Evolutionary conservation across 805 yeast genomes (phyloP), one percentile per base, ranked within the genome.

Genomic region (Candida boidinii): DNA sequence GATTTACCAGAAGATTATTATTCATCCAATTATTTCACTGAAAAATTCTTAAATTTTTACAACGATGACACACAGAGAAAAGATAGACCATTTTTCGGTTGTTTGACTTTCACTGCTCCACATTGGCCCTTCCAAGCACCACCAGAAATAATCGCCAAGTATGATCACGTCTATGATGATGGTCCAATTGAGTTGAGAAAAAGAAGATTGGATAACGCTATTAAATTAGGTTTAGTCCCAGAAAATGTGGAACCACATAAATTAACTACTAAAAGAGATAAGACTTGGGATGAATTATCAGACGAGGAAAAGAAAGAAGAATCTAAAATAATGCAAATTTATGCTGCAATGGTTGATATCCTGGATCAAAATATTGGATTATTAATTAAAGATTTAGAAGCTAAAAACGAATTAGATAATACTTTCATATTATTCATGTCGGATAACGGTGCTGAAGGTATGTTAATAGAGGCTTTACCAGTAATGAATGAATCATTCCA

Each of bases 121-220:
- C 80, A 74, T 45, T 75, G 81, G 80, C 81, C 81, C 9, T 62
- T 64, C 43, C 80, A 74, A 49, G 80, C 80, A 1, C 78, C 78
- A 5, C 49, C 50, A 30, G 68, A 66, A 5, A 46, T 58, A 7
- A 57, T 72, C 31, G 60, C 51, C 5, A 70, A 72, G 37, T 70
- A 74, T 46, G 57, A 58, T 34, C 73, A 74, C 4, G 39, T 51
- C 6, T 68, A 70, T 42, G 66, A 64, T 39, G 56, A 53, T 7
- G 79, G 79, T 2, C 77, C 77, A 2, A 62, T 54, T 15, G 61
- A 41, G 7, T 48, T 71, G 25, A 49, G 77, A 33, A 42, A 38
- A 19, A 33, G 48, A 34, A 51, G 79, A 34, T 46, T 72, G 29
- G 46, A 44, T 9, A 49, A 45, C 26, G 74, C 74, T 5, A 37